Percentiles rank a stretch among this genome's conserved stretches.
Evolutionary conservation across 176 grass and related monocot species (phyloP).

Genomic region (Olyra latifolia): DNA sequence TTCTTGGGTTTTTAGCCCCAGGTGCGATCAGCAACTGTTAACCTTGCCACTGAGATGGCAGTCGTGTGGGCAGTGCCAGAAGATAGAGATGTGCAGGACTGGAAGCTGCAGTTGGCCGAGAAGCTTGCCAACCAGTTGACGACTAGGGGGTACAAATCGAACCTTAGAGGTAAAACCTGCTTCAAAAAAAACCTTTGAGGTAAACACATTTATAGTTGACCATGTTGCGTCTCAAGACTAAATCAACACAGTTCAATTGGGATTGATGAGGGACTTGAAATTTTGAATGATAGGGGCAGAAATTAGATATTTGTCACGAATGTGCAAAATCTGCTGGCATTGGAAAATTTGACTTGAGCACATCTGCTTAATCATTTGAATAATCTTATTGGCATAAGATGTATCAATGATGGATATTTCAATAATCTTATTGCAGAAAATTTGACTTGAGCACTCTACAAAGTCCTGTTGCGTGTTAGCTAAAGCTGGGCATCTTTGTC

Average conservation of each 20-base stretch:
- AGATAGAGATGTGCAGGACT: conserved; percentile 53
- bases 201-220: conserved; percentile 14
- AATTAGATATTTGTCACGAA: conserved; percentile 17
- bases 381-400: not conserved
- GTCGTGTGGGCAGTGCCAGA: conserved; percentile 63
- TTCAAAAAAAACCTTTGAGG: conserved; percentile 92
- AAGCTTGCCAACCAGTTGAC: conserved; percentile 83
- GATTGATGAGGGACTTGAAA: not conserved
- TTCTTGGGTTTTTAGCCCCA: conserved; percentile 59
- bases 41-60: conserved; percentile 92
- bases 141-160: conserved; percentile 80
- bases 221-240: not conserved
- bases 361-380: conserved; percentile 3
- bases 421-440: no score
- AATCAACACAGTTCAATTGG: not conserved
- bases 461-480: conserved; percentile 4
- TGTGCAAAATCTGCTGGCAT: not conserved
- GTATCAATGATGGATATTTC: no score
- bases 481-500: not conserved
- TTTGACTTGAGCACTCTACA: not conserved
- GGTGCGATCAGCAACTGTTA: conserved; percentile 74
- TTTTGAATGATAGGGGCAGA: not conserved
- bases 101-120: conserved; percentile 80
- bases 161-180: conserved; percentile 84
- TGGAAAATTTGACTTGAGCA: not conserved